phyloP scores from a whole-genome alignment of 1,284 basidiomycete genomes.

The Moniliella sp. region DNA sequence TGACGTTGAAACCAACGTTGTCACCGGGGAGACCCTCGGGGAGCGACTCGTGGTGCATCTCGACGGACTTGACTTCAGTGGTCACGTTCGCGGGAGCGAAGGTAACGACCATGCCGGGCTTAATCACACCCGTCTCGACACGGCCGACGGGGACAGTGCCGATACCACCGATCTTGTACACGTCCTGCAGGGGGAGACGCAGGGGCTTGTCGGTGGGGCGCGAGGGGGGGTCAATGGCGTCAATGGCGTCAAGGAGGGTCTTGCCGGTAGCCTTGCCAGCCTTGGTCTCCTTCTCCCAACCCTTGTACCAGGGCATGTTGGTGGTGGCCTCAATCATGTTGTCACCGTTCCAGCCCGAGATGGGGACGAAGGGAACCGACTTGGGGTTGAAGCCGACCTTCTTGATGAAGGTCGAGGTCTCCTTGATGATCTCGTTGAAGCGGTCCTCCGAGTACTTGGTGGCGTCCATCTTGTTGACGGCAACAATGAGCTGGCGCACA shows the following conservation, averaged over 20 bases:
- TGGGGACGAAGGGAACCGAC: slow-evolving; percentile 90
- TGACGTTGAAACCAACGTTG: slow-evolving; percentile 77
- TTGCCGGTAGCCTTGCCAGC: slow-evolving; percentile 77
- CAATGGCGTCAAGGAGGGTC: slow-evolving; percentile 97
- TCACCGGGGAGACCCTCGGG: slow-evolving; percentile 84
- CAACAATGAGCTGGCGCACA: slow-evolving; percentile 98
- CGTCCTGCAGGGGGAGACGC: slow-evolving; percentile 99
- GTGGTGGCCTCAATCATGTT: slow-evolving; percentile 77
- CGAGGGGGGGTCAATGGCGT: slow-evolving; percentile 88
- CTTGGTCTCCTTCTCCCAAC: slow-evolving; percentile 53
- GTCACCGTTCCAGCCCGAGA: slow-evolving; percentile 99
- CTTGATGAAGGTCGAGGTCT: slow-evolving; percentile 98
- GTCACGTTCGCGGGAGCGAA: slow-evolving; percentile 94
- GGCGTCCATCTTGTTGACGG: slow-evolving; percentile 99
- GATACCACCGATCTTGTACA: slow-evolving; percentile 99
- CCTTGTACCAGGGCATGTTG: slow-evolving; percentile 99
- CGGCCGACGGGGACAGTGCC: slow-evolving; percentile 98
- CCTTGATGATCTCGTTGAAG: slow-evolving; percentile 99
- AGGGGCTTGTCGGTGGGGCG: slow-evolving; percentile 98
- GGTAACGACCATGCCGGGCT: slow-evolving; percentile 86
- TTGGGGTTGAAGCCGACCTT: slow-evolving; percentile 99
- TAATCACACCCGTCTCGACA: slow-evolving; percentile 99
- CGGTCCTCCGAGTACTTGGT: slow-evolving; percentile 97
- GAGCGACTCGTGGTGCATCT: slow-evolving; percentile 99
- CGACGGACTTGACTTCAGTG: slow-evolving; percentile 99